These are phyloP conservation scores for Clarireedia monteithiana DNA, from an alignment of 2,329 filamentous ascomycete genomes.

Conservation along the genomic window DNA sequence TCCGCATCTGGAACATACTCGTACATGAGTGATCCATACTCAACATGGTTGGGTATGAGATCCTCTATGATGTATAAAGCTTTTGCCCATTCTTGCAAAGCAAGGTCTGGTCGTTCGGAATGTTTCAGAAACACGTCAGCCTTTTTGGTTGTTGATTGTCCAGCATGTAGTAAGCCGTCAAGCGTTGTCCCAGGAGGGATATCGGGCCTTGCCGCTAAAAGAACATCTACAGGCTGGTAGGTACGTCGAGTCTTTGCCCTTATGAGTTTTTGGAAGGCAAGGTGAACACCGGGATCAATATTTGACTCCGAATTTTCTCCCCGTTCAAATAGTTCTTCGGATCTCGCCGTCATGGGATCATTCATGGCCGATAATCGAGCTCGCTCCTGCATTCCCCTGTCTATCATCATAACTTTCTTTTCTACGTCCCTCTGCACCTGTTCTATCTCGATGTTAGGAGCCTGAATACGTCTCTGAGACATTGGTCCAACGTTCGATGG, in stretches of 20 bases:
- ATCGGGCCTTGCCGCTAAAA: background rate
- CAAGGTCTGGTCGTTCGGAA: constrained; percentile 1
- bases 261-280: too few relatives aligned
- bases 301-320: background rate
- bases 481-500: too few relatives aligned
- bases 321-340: too few relatives aligned
- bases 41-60: background rate
- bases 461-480: too few relatives aligned
- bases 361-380: too few relatives aligned
- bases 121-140: background rate
- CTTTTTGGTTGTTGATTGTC: background rate
- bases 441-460: too few relatives aligned
- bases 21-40: background rate
- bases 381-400: too few relatives aligned
- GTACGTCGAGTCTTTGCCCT: background rate
- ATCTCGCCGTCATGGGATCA: too few relatives aligned
- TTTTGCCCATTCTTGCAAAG: constrained; percentile 1
- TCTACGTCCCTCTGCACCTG: too few relatives aligned
- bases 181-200: background rate
- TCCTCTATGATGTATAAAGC: background rate
- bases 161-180: background rate
- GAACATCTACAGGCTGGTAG: background rate
- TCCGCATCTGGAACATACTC: background rate
- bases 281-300: too few relatives aligned
- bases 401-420: too few relatives aligned